Base-by-base conservation (phyloP, 129 eudicot genomes). In the Glebionis coronaria region DNA sequence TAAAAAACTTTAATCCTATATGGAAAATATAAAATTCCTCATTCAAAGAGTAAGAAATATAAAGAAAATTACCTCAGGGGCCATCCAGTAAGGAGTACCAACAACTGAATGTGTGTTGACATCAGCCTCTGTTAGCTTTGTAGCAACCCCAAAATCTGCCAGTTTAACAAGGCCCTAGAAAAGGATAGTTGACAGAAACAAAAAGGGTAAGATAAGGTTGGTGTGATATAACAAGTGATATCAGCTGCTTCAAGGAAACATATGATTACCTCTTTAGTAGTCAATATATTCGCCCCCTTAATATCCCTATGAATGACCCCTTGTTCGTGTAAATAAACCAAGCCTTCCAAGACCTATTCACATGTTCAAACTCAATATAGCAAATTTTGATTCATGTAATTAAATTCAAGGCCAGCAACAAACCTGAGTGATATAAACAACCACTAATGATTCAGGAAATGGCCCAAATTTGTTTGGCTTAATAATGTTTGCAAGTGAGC, bases 51-150 rank as follows among this genome's bases (percentile, higher is more conserved):
- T 61, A 16, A 12, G n/a, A 16, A n/a, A 69, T 14, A 46, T 44
- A 61, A 38, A 70, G 4, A 0, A 35, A 35, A 21, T 35, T 82
- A 93, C 99, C 99, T 93, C 99, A 25, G 99, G 99, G 68, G 99
- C 99, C 97, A 89, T 94, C 99, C 99, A 89, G 80, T 94, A 94
- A 52, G 99, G 99, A 46, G 97, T 93, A 72, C 97, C 99, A 75
- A 93, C 99, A 77, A 93, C 95, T 61, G 99, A 93, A 81, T 89
- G 95, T 52, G 99, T 93, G 63, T 93, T 93, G 54, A 81, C 79
- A 86, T 93, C 95, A 77, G 99, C 99, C 76, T 93, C 99, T 0
- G 95, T 93, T 42, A 93, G 73, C 75, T 93, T 93, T 27, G 99
- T 93, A 27, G 99, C 99, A 75, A 93, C 99, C 73, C 99, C 99